Evolutionary conservation across 2,329 filamentous ascomycete genomes (phyloP).

Genomic region (Ophiostoma sp.): DNA sequence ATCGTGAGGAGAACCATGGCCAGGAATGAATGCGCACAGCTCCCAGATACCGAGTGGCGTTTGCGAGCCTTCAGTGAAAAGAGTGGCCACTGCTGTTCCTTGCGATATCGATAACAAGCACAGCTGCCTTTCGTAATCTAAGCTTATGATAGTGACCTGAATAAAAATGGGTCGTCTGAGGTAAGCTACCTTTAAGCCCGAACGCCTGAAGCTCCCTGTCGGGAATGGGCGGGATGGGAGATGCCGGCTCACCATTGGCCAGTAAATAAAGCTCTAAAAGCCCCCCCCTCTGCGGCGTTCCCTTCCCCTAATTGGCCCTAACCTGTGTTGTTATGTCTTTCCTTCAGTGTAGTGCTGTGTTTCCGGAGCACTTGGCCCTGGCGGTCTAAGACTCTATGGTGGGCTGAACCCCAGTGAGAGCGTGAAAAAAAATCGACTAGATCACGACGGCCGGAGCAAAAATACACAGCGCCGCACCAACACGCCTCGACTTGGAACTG

Average conservation of each 20-base stretch:
- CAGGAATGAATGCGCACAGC: neutral
- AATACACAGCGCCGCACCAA: slow-evolving; percentile 7
- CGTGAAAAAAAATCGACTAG: neutral
- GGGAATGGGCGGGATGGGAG: slow-evolving; percentile 19
- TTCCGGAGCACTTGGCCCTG: neutral
- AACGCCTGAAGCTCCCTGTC: neutral
- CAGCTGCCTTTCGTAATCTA: neutral
- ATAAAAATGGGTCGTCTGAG: neutral
- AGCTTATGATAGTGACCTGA: neutral
- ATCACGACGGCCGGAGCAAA: slow-evolving; percentile 6
- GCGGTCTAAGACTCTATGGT: neutral
- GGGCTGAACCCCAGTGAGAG: slow-evolving; percentile 5
- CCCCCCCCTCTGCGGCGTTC: neutral
- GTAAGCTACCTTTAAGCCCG: slow-evolving; percentile 7
- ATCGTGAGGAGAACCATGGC: slow-evolving; percentile 74
- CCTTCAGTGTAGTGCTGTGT: neutral
- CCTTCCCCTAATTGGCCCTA: neutral
- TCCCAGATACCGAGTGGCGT: neutral
- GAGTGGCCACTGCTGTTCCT: neutral
- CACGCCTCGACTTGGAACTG: neutral
- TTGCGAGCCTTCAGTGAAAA: neutral
- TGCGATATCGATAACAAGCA: slow-evolving; percentile 5
- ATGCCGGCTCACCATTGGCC: slow-evolving; percentile 16
- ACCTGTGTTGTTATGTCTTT: neutral
- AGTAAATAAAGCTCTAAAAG: slow-evolving; percentile 14